Evolutionary conservation across 176 grass and related monocot genomes (phyloP).

Genomic region (Oryza glaberrima): DNA sequence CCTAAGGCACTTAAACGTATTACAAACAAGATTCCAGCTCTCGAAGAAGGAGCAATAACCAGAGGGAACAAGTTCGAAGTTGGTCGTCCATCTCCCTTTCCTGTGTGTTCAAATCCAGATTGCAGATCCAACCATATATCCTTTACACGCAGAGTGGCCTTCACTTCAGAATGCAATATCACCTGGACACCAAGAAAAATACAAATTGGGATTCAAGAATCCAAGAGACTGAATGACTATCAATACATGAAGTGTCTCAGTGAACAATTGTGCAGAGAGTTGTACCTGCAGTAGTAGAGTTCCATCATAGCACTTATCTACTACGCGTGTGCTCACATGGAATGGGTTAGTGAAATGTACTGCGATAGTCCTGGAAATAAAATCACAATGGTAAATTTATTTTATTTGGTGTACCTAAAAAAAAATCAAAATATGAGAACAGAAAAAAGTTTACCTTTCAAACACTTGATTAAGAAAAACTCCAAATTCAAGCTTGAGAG

Average conservation of each 20-base stretch:
- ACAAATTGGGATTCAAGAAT: conserved; percentile 37
- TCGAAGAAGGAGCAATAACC: conserved; percentile 83
- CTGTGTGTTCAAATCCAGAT: conserved; percentile 87
- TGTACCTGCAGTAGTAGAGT: conserved; percentile 96
- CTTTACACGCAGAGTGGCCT: conserved; percentile 77
- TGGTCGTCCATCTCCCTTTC: conserved; percentile 72
- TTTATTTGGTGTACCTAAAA: conserved; percentile 27
- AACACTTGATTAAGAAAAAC: conserved; percentile 96
- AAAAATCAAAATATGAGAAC: conserved; percentile 6
- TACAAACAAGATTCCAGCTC: conserved; percentile 85
- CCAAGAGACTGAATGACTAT: conserved; percentile 1
- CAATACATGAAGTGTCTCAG: conserved; percentile 1
- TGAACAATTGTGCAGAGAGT: conserved; percentile 22
- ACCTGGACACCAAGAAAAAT: conserved; percentile 54
- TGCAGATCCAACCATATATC: conserved; percentile 90
- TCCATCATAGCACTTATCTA: conserved; percentile 82
- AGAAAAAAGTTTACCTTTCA: conserved; percentile 70
- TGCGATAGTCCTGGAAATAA: conserved; percentile 84
- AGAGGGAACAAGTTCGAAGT: conserved; percentile 81
- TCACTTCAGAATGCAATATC: conserved; percentile 87
- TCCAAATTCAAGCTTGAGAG: conserved; percentile 99
- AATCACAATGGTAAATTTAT: conserved; percentile 35
- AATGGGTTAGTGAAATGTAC: conserved; percentile 96
- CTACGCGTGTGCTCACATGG: conserved; percentile 75
- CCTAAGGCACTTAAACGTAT: conserved; percentile 61